Conservation (phyloP, 768 basidiomycete species). For the Tephrocybe sp. region DNA sequence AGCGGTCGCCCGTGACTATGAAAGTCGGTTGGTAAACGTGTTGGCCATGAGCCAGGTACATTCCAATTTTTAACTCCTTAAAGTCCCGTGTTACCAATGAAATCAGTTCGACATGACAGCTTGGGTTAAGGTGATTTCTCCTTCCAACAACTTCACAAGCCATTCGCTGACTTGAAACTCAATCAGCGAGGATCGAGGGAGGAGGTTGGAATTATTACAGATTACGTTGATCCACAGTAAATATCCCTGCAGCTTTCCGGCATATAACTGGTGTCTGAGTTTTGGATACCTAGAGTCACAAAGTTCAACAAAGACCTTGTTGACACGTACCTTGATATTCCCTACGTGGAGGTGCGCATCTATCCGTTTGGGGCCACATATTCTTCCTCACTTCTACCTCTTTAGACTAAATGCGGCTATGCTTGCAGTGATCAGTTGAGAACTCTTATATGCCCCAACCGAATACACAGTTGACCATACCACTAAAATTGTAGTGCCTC, state of each 20-base stretch:
- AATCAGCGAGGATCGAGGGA: slow-evolving; percentile 63
- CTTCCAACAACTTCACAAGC: background rate
- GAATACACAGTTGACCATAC: slow-evolving; percentile 28
- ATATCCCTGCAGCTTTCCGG: slow-evolving; percentile 18
- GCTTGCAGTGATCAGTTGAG: slow-evolving; percentile 91
- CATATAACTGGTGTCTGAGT: slow-evolving; percentile 9
- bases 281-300: slow-evolving; percentile 57
- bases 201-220: slow-evolving; percentile 82
- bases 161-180: slow-evolving; percentile 16
- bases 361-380: slow-evolving; percentile 1
- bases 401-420: slow-evolving; percentile 85
- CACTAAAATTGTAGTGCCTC: slow-evolving; percentile 52
- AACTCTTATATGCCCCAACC: slow-evolving; percentile 26
- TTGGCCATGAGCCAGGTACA: slow-evolving; percentile 81
- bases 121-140: slow-evolving; percentile 75
- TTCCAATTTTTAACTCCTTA: slow-evolving; percentile 5
- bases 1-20: slow-evolving; percentile 81
- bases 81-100: slow-evolving; percentile 15
- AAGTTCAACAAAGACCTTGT: slow-evolving; percentile 78
- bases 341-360: slow-evolving; percentile 59
- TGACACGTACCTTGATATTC: slow-evolving; percentile 78
- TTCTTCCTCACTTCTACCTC: slow-evolving; percentile 15
- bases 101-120: slow-evolving; percentile 88
- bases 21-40: slow-evolving; percentile 59
- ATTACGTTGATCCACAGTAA: slow-evolving; percentile 71